phyloP scores from a whole-genome alignment of 805 yeast species.

The Starmerella etchellsii region DNA sequence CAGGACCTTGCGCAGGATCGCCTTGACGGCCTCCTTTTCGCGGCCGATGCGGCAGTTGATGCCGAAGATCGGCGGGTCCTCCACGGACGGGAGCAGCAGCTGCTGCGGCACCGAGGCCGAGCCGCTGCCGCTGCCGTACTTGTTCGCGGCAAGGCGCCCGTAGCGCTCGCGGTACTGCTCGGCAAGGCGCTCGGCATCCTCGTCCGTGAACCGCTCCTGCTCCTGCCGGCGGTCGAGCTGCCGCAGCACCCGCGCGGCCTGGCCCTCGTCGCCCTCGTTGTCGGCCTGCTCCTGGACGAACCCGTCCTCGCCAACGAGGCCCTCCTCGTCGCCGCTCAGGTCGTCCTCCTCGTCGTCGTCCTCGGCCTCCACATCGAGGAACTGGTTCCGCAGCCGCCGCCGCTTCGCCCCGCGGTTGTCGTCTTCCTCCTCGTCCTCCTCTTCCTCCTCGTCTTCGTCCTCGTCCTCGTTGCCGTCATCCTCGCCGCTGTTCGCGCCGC shows the following conservation, averaged over 20 bases:
- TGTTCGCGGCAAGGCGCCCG: constrained; percentile 69
- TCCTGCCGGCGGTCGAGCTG: constrained; percentile 63
- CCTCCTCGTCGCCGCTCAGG: constrained; percentile 91
- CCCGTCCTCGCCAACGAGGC: constrained; percentile 58
- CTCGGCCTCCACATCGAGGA: constrained; percentile 96
- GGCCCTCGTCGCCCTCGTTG: constrained; percentile 33
- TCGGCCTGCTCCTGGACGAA: constrained; percentile 44
- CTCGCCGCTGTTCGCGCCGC: constrained; percentile 21
- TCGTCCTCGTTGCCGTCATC: constrained; percentile 24
- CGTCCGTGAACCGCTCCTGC: constrained; percentile 68
- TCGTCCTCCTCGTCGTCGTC: constrained; percentile 97
- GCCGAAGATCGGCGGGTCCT: constrained; percentile 94
- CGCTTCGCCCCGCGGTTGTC: constrained; percentile 33
- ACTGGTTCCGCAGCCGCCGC: constrained; percentile 55
- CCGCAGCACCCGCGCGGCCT: constrained; percentile 61
- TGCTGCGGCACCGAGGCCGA: constrained; percentile 78
- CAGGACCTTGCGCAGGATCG: constrained; percentile 68
- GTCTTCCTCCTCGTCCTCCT: constrained; percentile 43
- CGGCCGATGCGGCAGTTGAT: constrained; percentile 84
- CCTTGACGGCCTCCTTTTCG: constrained; percentile 81
- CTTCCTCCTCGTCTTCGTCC: constrained; percentile 22
- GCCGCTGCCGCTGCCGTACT: constrained; percentile 55
- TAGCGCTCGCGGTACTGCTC: constrained; percentile 84
- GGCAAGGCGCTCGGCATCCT: constrained; percentile 89
- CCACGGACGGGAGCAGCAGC: constrained; percentile 83